A percentile compares a stretch with the other conserved stretches of the same genome.
Conservation (phyloP, 371 early-diverging fungal genomes). For the Chytridium lagenaria region DNA sequence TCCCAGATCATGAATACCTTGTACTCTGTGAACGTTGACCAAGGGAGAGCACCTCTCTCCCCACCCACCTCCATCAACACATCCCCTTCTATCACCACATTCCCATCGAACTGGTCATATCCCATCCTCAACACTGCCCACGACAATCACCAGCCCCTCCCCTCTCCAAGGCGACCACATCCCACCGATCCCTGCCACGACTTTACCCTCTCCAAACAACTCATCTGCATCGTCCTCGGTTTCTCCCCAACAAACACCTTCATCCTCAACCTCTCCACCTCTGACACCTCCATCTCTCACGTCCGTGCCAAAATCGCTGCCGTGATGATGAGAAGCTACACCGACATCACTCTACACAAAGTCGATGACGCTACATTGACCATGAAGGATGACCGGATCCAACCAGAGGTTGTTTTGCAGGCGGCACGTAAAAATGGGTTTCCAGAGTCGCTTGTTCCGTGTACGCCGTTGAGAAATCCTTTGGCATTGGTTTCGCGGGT, state of each 20-base stretch:
- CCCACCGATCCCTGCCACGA: too few relatives aligned
- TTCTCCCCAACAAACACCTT: not conserved
- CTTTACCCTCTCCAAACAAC: not conserved
- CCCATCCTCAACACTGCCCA: too few relatives aligned
- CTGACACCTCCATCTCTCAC: not conserved
- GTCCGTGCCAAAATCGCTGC: not conserved
- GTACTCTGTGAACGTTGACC: too few relatives aligned
- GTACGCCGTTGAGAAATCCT: not conserved
- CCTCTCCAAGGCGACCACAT: too few relatives aligned
- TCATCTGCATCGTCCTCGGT: not conserved
- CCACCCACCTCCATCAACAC: too few relatives aligned
- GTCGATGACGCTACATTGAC: not conserved
- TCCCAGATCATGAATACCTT: too few relatives aligned
- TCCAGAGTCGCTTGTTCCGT: not conserved
- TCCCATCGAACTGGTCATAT: too few relatives aligned
- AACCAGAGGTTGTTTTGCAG: not conserved
- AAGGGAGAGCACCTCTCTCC: too few relatives aligned
- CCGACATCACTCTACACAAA: not conserved
- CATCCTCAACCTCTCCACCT: not conserved
- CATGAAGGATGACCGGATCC: not conserved
- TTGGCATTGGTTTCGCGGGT: not conserved
- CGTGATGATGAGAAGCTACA: not conserved
- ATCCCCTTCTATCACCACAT: too few relatives aligned
- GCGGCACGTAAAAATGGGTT: not conserved
- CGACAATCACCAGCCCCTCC: too few relatives aligned